Conservation (phyloP, 768 basidiomycete genomes). For the Candolleomyces eurysporus region DNA sequence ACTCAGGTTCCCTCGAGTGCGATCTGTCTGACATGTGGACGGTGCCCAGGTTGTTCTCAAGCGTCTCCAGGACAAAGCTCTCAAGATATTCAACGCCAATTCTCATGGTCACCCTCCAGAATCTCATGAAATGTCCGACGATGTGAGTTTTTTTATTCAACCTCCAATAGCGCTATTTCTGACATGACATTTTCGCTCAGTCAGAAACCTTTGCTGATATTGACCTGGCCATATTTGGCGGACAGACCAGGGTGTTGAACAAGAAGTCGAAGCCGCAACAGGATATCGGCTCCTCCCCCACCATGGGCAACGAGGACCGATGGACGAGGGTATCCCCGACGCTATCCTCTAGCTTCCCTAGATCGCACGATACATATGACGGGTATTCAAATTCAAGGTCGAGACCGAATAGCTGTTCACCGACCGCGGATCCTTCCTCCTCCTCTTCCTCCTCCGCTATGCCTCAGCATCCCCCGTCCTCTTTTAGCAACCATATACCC, state of each 20-base stretch:
- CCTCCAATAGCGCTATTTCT: slow-evolving; percentile 4
- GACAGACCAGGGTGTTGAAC: slow-evolving; percentile 45
- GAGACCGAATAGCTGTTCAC: too few species aligned
- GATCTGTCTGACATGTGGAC: background rate
- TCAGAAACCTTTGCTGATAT: slow-evolving; percentile 30
- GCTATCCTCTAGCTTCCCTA: background rate
- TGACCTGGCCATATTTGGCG: slow-evolving; percentile 54
- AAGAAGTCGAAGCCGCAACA: slow-evolving; percentile 24
- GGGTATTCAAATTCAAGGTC: too few species aligned
- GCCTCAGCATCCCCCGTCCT: background rate
- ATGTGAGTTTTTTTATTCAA: slow-evolving; percentile 9
- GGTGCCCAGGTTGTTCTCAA: slow-evolving; percentile 31
- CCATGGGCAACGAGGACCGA: background rate
- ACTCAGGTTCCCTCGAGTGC: background rate
- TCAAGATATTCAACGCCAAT: slow-evolving; percentile 29
- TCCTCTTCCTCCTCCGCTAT: background rate
- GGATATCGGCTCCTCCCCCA: background rate
- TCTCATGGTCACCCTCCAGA: background rate
- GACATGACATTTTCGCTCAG: slow-evolving; percentile 9
- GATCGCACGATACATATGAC: slow-evolving; percentile 18
- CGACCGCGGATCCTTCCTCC: too few species aligned
- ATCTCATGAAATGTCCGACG: background rate
- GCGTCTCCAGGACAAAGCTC: slow-evolving; percentile 46
- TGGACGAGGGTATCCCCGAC: background rate
- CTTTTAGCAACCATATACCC: background rate